phyloP scores from a whole-genome alignment of 306 rosid species.

The Trifolium repens region DNA sequence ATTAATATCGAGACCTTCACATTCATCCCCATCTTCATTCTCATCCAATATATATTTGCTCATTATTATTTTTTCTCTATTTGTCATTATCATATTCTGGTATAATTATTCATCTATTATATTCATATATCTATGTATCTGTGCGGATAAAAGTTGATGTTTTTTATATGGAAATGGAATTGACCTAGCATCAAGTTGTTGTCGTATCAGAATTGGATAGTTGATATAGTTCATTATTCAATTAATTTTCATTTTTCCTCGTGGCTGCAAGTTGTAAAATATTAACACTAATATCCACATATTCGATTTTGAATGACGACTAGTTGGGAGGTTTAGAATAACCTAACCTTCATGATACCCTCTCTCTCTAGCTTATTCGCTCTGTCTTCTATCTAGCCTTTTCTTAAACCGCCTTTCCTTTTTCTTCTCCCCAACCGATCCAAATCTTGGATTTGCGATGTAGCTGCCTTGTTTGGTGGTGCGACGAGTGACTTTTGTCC shows the following conservation, averaged over 20 bases:
- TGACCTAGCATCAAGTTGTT: slow-evolving; percentile 42
- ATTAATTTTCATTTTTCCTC: slow-evolving; percentile 21
- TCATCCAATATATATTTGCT: too few relatives aligned
- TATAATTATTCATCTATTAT: slow-evolving; percentile 20
- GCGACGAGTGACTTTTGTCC: too few relatives aligned
- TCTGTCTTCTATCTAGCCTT: too few relatives aligned
- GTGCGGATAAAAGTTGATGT: not conserved
- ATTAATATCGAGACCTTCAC: too few relatives aligned
- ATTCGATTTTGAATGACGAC: not conserved
- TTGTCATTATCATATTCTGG: slow-evolving; percentile 17
- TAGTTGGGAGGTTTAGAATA: too few relatives aligned
- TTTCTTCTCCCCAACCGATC: too few relatives aligned
- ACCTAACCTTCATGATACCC: too few relatives aligned
- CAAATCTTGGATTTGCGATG: too few relatives aligned
- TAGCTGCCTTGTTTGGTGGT: too few relatives aligned
- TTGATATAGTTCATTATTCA: not conserved
- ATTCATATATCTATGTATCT: not conserved
- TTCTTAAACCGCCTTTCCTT: too few relatives aligned
- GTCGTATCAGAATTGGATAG: slow-evolving; percentile 1
- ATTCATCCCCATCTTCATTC: too few relatives aligned
- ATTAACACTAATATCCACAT: not conserved
- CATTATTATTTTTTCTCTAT: not conserved
- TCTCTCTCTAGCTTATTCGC: too few relatives aligned
- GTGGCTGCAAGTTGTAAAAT: slow-evolving; percentile 26
- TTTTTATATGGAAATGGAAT: slow-evolving; percentile 11